Evolutionary conservation across 2,329 filamentous ascomycete genomes (phyloP), one percentile per base, ranked within the genome.

Genomic region (Fusarium begoniae): DNA sequence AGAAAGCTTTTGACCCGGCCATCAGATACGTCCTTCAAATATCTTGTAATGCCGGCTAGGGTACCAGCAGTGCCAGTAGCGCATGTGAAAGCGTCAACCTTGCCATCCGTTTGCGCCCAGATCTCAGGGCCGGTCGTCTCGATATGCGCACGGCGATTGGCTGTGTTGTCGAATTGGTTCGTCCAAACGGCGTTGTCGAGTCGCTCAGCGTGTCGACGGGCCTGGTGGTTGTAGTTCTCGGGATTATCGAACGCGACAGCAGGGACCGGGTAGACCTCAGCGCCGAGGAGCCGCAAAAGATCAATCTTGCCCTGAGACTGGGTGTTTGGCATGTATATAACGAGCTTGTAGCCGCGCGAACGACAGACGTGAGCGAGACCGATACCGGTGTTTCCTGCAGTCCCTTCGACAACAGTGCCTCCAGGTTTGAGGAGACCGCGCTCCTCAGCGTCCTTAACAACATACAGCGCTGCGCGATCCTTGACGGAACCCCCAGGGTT

Each of bases 261-360:
- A 22, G 96, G 96, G 1, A 99, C 96, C 24, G 96, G 95, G 84
- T 97, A 93, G 40, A 99, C 96, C 83, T 98, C 95, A 32, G 96
- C 96, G 74, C 96, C 96, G 15, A 99, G 89, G 41, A 98, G 87
- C 14, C 96, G 90, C 74, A 99, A 87, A 60, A 99, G 89, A 83
- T 98, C 96, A 81, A 99, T 94, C 87, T 99, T 99, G 82, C 95
- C 96, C 85, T 98, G 96, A 26, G 95, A 97, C 85, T 98, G 96
- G 55, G 96, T 98, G 87, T 99, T 93, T 79, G 96, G 96, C 96
- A 99, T 98, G 90, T 98, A 99, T 82, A 99, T 99, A 81, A 98
- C 95, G 57, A 98, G 91, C 82, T 93, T 93, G 88, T 99, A 98
- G 45, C 96, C 96, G 79, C 92, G 93, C 43, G 92, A 94, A 69